phyloP scores from a whole-genome alignment of 306 rosid species.

The Chamaecrista fasciculata region DNA sequence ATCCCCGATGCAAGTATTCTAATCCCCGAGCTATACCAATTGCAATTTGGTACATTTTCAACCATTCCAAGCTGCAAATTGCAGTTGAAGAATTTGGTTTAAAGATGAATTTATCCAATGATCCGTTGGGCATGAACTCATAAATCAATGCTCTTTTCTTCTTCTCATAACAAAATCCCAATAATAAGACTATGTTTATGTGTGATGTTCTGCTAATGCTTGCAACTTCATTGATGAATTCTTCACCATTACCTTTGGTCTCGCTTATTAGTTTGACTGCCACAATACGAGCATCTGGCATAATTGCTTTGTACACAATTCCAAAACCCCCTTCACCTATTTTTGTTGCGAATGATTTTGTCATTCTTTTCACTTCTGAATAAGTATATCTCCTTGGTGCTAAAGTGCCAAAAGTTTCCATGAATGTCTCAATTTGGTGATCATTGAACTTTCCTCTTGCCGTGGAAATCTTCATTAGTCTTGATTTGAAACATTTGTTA shows the following conservation, averaged over 20 bases:
- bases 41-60: constrained; percentile 14
- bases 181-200: constrained; percentile 27
- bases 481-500: not conserved
- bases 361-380: not conserved
- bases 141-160: constrained; percentile 26
- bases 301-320: not conserved
- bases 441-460: not conserved
- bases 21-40: constrained; percentile 31
- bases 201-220: not conserved
- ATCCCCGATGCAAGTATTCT: constrained; percentile 34
- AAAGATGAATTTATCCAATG: not conserved
- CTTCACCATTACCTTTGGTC: constrained; percentile 21
- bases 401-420: not conserved
- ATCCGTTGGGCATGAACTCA: not conserved
- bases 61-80: not conserved
- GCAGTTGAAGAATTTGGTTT: not conserved
- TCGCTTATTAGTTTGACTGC: constrained; percentile 25
- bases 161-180: constrained; percentile 28
- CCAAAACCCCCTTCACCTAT: not conserved
- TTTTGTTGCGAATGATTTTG: not conserved
- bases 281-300: constrained; percentile 25
- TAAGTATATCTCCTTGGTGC: not conserved
- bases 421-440: not conserved
- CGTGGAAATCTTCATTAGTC: not conserved
- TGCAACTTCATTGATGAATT: constrained; percentile 18